Evolutionary conservation across 2,329 filamentous ascomycete genomes (phyloP).

Genomic region (Alternaria atra): DNA sequence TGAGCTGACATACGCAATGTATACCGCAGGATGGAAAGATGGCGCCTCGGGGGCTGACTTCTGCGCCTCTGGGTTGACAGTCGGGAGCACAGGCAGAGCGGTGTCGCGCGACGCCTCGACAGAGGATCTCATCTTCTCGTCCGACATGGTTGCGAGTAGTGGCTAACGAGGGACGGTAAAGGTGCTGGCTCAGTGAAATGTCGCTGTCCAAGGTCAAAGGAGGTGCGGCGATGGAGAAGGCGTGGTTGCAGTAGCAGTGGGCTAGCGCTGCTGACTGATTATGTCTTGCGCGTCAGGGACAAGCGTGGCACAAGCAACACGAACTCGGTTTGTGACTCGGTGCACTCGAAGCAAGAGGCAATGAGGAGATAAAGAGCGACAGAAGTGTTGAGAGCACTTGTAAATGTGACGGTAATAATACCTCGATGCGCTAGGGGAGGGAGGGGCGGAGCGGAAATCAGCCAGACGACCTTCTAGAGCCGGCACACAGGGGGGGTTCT

Average conservation of each 20-base stretch:
- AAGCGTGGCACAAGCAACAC: slow-evolving; percentile 37
- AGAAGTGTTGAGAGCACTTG: slow-evolving; percentile 32
- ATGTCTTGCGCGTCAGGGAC: slow-evolving; percentile 18
- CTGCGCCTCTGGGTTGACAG: slow-evolving; percentile 77
- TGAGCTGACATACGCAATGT: slow-evolving; percentile 71
- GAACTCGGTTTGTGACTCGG: slow-evolving; percentile 23
- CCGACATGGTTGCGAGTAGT: slow-evolving; percentile 62
- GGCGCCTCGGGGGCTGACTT: slow-evolving; percentile 69
- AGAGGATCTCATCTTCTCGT: slow-evolving; percentile 83
- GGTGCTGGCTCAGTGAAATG: slow-evolving; percentile 15
- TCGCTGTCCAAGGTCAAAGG: slow-evolving; percentile 26
- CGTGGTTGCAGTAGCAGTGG: slow-evolving; percentile 22
- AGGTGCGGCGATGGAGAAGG: slow-evolving; percentile 27
- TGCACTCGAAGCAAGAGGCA: slow-evolving; percentile 30
- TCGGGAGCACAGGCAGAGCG: slow-evolving; percentile 74
- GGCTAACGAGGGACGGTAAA: slow-evolving; percentile 32
- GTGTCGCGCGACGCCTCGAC: slow-evolving; percentile 75
- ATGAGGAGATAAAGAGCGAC: slow-evolving; percentile 34
- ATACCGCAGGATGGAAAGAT: slow-evolving; percentile 80
- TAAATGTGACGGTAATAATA: slow-evolving; percentile 32
- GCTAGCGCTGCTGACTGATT: slow-evolving; percentile 35
- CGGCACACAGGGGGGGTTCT: slow-evolving; percentile 29
- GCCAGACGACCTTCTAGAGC: slow-evolving; percentile 22
- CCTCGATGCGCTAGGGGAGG: slow-evolving; percentile 38
- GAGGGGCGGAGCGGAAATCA: slow-evolving; percentile 45